These are phyloP conservation scores for Takashimella tepidaria DNA, from an alignment of 1,284 basidiomycete species.

Conservation along the genomic window DNA sequence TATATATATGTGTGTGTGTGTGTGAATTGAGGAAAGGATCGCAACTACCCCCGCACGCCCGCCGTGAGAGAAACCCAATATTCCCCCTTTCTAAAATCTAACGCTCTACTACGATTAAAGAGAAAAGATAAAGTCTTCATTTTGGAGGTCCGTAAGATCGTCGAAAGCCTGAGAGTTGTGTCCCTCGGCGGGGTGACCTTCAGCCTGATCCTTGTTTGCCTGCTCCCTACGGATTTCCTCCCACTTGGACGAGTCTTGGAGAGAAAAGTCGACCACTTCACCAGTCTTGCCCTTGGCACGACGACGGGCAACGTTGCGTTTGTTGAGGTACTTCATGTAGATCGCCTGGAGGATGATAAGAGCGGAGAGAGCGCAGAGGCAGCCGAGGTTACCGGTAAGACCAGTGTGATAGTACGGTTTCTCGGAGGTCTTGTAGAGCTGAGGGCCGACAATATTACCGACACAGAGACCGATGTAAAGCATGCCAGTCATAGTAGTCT, in stretches of 20 bases:
- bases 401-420: conserved; percentile 24
- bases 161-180: conserved; percentile 50
- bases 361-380: conserved; percentile 12
- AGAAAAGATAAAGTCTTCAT: conserved; percentile 53
- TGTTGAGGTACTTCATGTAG: conserved; percentile 50
- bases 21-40: no score
- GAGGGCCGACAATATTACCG: conserved; percentile 40
- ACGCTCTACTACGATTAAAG: conserved; percentile 1
- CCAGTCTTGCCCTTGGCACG: conserved; percentile 48
- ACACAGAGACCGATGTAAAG: conserved; percentile 27
- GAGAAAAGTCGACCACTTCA: conserved; percentile 48
- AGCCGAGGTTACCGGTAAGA: conserved; percentile 22
- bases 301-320: conserved; percentile 45
- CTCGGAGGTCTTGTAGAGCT: conserved; percentile 19
- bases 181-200: conserved; percentile 20
- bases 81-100: neutral
- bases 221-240: conserved; percentile 27
- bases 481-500: conserved; percentile 31
- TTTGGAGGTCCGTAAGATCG: conserved; percentile 51
- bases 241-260: conserved; percentile 31
- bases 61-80: no score
- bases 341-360: conserved; percentile 32
- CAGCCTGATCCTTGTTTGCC: conserved; percentile 17
- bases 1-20: no score
- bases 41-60: no score